Evolutionary conservation across 2,329 filamentous ascomycete species (phyloP).

Genomic region (Paraconiothyrium brasiliense): DNA sequence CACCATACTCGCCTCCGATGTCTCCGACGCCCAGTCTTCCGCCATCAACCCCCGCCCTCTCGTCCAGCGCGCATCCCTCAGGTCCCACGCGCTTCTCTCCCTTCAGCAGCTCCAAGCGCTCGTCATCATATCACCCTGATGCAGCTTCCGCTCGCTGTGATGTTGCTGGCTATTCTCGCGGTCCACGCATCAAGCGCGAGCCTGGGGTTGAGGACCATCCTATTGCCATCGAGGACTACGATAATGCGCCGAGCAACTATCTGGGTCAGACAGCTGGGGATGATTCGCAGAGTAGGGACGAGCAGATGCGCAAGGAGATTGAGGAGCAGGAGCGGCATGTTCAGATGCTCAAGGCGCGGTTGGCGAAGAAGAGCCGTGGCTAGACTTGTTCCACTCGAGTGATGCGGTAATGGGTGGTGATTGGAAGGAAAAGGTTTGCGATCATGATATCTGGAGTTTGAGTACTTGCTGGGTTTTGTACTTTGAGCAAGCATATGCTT

Average conservation of each 20-base stretch:
- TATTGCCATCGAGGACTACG: slow-evolving; percentile 12
- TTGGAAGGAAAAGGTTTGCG: neutral
- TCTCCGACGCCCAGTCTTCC: slow-evolving; percentile 11
- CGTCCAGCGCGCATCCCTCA: neutral
- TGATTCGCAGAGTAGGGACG: neutral
- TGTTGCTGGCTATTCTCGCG: neutral
- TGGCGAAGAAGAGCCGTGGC: slow-evolving; percentile 1
- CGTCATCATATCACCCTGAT: neutral
- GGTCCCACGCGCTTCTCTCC: slow-evolving; percentile 15
- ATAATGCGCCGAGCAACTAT: slow-evolving; percentile 15
- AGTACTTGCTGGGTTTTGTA: neutral
- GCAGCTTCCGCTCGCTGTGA: neutral
- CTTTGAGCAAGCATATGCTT: neutral
- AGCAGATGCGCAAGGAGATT: slow-evolving; percentile 9
- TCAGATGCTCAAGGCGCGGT: slow-evolving; percentile 3
- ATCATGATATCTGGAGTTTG: neutral
- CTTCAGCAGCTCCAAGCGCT: slow-evolving; percentile 6
- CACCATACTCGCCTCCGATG: slow-evolving; percentile 10
- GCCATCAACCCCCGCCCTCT: slow-evolving; percentile 1
- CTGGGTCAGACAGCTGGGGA: neutral
- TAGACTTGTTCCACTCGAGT: neutral
- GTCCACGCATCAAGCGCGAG: slow-evolving; percentile 31
- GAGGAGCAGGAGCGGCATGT: slow-evolving; percentile 9
- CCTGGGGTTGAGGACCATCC: slow-evolving; percentile 17
- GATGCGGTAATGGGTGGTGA: no score